phyloP scores from a whole-genome alignment of 139 green algal genomes.

The Coccomyxa sp. region DNA sequence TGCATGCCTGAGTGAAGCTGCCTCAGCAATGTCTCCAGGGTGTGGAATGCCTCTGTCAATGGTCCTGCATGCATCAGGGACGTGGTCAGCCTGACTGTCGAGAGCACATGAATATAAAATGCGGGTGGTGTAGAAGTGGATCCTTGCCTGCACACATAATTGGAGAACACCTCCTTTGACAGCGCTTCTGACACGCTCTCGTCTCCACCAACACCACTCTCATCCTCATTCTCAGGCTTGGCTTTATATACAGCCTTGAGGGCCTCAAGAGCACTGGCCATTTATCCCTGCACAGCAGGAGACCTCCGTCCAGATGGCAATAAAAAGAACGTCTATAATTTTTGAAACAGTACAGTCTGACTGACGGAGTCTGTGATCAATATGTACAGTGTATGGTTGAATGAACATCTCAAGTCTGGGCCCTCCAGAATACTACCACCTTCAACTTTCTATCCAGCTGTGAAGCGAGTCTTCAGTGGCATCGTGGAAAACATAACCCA shows the following conservation, averaged over 20 bases:
- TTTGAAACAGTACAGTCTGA: too few relatives aligned
- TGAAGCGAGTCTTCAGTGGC: too few relatives aligned
- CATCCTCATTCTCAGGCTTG: conserved; percentile 4
- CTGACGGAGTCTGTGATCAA: too few relatives aligned
- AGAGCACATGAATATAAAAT: neutral
- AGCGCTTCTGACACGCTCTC: conserved; percentile 32
- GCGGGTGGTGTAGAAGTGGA: neutral
- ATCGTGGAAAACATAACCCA: too few relatives aligned
- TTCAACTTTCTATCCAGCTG: too few relatives aligned
- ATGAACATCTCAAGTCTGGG: too few relatives aligned
- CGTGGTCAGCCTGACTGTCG: too few relatives aligned
- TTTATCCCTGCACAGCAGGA: too few relatives aligned
- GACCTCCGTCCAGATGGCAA: too few relatives aligned
- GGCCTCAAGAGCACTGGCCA: neutral
- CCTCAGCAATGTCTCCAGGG: conserved; percentile 71
- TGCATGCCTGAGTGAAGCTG: conserved; percentile 55
- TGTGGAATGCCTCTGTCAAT: conserved; percentile 30
- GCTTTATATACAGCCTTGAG: neutral
- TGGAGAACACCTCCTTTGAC: conserved; percentile 37
- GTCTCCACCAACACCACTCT: conserved; percentile 16
- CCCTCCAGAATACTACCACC: too few relatives aligned
- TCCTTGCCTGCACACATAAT: conserved; percentile 27
- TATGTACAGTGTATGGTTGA: too few relatives aligned
- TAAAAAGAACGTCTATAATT: too few relatives aligned
- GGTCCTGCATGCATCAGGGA: neutral